phyloP scores from a whole-genome alignment of 2,329 filamentous ascomycete genomes.

The Diaporthe longicolla region DNA sequence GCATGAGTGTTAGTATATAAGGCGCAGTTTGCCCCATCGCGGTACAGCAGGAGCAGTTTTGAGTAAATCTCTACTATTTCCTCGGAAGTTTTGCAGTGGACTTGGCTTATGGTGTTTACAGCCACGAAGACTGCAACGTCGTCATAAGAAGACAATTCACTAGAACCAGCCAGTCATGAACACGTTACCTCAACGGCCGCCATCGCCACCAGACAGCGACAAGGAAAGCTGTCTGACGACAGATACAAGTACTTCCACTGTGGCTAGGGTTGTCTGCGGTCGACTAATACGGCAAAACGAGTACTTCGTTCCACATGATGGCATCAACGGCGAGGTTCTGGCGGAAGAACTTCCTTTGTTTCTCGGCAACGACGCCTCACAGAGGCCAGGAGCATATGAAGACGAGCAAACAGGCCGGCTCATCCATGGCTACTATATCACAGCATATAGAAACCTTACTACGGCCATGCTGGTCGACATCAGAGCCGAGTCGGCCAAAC shows the following conservation, averaged over 20 bases:
- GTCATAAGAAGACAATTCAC: no score
- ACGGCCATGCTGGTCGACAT: conserved; percentile 3
- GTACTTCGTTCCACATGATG: not conserved
- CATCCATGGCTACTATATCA: not conserved
- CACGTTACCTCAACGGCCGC: not conserved
- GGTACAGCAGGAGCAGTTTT: not conserved
- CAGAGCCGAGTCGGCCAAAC: conserved; percentile 4
- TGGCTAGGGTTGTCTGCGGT: no score
- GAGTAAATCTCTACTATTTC: no score
- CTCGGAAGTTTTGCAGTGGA: no score
- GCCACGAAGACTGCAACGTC: no score
- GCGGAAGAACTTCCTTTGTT: not conserved
- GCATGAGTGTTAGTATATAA: not conserved
- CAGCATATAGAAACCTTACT: conserved; percentile 1
- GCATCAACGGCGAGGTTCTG: not conserved
- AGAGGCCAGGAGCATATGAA: not conserved
- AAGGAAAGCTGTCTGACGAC: not conserved
- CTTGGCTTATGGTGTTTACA: no score
- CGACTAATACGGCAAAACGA: not conserved
- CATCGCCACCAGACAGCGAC: conserved; percentile 3
- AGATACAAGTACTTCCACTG: not conserved
- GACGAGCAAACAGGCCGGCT: not conserved
- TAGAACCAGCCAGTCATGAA: not conserved
- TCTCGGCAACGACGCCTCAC: not conserved
- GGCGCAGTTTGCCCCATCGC: no score